Conservation (phyloP, 2,329 filamentous ascomycete species). For the Hirsutella thompsonii region DNA sequence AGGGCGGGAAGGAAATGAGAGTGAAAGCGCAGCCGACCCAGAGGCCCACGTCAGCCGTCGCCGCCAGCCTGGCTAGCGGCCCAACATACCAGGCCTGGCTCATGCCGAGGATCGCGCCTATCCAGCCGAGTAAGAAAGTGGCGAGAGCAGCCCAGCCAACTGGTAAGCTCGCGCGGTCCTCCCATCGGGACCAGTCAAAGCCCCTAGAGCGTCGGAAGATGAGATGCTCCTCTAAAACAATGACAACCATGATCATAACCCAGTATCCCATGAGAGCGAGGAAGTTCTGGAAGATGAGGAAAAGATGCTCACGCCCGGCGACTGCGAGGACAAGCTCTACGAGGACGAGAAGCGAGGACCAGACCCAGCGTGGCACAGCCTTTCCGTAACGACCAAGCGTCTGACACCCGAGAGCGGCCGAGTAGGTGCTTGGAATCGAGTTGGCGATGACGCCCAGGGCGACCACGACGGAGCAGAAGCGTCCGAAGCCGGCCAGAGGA, state of each 20-base stretch:
- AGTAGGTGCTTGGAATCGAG: conserved; percentile 41
- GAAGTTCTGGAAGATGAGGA: conserved; percentile 39
- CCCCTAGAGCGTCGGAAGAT: conserved; percentile 26
- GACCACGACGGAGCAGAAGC: conserved; percentile 42
- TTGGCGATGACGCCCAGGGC: conserved; percentile 43
- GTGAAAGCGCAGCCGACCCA: conserved; percentile 53
- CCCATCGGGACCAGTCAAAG: conserved; percentile 32
- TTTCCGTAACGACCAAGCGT: conserved; percentile 40
- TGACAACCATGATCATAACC: conserved; percentile 36
- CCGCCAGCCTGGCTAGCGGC: conserved; percentile 40
- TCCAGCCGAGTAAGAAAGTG: conserved; percentile 30
- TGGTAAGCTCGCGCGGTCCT: conserved; percentile 29
- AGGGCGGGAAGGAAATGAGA: conserved; percentile 26
- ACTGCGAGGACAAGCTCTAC: conserved; percentile 44
- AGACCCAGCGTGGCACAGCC: conserved; percentile 38
- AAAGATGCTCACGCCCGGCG: conserved; percentile 38
- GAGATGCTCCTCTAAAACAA: conserved; percentile 30
- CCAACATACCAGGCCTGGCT: conserved; percentile 45
- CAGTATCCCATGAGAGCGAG: conserved; percentile 41
- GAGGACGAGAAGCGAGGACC: conserved; percentile 37
- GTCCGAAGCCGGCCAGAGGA: conserved; percentile 40
- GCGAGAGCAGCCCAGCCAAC: conserved; percentile 29
- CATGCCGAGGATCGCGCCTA: conserved; percentile 43
- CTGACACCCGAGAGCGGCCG: conserved; percentile 45
- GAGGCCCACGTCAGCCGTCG: conserved; percentile 33